A percentile compares a stretch with the other conserved stretches of the same genome.
Evolutionary conservation across 345 rosid genomes (phyloP).

Genomic region (Mallotus nudiflorus): DNA sequence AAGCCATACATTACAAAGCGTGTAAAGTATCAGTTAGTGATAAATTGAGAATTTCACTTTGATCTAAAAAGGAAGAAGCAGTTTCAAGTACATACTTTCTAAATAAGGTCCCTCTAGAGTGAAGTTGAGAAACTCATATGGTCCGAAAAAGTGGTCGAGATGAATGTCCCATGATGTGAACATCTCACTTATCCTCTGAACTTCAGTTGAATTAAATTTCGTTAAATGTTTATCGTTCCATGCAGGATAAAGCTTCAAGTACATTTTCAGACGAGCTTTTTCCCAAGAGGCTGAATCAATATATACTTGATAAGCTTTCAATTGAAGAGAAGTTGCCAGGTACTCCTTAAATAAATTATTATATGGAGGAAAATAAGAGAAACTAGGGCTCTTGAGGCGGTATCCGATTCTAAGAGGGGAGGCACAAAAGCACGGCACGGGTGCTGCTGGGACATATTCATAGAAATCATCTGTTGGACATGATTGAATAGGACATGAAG

Average conservation of each 20-base stretch:
- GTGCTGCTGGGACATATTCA: constrained; percentile 72
- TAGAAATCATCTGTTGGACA: constrained; percentile 63
- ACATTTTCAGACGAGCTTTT: constrained; percentile 60
- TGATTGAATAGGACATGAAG: constrained; percentile 46
- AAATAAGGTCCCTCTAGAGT: constrained; percentile 82
- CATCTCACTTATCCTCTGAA: constrained; percentile 49
- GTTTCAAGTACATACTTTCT: constrained; percentile 42
- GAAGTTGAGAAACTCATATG: constrained; percentile 90
- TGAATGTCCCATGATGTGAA: constrained; percentile 65
- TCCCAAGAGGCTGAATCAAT: constrained; percentile 65
- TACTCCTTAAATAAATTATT: constrained; percentile 43
- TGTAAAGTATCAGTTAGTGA: neutral
- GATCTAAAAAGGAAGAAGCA: neutral
- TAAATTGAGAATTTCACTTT: neutral
- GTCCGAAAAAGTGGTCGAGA: constrained; percentile 61
- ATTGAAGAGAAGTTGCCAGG: constrained; percentile 45
- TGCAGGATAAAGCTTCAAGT: constrained; percentile 59
- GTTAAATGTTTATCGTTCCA: constrained; percentile 13
- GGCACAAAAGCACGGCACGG: constrained; percentile 67
- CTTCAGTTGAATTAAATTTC: constrained; percentile 61
- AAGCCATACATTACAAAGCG: neutral
- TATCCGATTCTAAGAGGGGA: constrained; percentile 80
- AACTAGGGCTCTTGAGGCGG: constrained; percentile 89
- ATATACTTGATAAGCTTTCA: constrained; percentile 61
- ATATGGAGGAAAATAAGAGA: constrained; percentile 71